Percentiles rank a stretch among this genome's conserved stretches.
These are phyloP conservation scores for Amanita rubescens DNA, from an alignment of 768 basidiomycete species.

Conservation along the genomic window DNA sequence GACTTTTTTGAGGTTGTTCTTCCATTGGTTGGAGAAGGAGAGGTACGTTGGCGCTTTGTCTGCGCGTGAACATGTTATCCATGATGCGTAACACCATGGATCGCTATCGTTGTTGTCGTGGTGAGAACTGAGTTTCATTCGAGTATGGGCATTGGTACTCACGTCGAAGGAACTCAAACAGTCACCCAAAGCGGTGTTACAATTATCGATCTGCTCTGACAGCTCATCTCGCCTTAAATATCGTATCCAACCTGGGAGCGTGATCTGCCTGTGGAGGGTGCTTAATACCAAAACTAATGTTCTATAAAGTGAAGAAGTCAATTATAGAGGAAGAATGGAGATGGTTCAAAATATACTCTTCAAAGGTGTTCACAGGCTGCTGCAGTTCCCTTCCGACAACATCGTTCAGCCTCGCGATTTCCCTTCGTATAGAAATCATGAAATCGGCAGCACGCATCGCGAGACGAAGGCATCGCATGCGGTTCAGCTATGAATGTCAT, in stretches of 20 bases:
- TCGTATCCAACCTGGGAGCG: conserved; percentile 53
- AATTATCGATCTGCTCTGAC: conserved; percentile 22
- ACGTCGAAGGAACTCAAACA: conserved; percentile 46
- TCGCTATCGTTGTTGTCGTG: neutral
- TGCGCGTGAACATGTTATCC: neutral
- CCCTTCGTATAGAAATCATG: conserved; percentile 46
- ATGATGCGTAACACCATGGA: conserved; percentile 4
- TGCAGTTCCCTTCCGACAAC: conserved; percentile 35
- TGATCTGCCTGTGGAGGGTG: conserved; percentile 14
- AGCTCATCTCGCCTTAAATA: conserved; percentile 58
- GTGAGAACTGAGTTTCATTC: too few species aligned
- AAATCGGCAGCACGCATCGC: conserved; percentile 55
- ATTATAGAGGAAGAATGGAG: neutral
- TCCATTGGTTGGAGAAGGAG: conserved; percentile 17
- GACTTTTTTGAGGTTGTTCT: conserved; percentile 16
- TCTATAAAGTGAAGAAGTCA: neutral
- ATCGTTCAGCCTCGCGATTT: conserved; percentile 40
- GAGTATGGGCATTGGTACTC: conserved; percentile 6
- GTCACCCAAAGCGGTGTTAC: conserved; percentile 12
- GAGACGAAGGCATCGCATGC: conserved; percentile 52
- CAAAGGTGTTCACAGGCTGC: conserved; percentile 38
- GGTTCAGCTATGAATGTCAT: conserved; percentile 38
- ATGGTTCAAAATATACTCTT: conserved; percentile 24
- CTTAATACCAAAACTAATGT: neutral
- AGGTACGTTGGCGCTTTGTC: conserved; percentile 21